Evolutionary conservation across 2,329 filamentous ascomycete species (phyloP), one percentile per base, ranked within the genome.

Genomic region (Catunica adiposa): DNA sequence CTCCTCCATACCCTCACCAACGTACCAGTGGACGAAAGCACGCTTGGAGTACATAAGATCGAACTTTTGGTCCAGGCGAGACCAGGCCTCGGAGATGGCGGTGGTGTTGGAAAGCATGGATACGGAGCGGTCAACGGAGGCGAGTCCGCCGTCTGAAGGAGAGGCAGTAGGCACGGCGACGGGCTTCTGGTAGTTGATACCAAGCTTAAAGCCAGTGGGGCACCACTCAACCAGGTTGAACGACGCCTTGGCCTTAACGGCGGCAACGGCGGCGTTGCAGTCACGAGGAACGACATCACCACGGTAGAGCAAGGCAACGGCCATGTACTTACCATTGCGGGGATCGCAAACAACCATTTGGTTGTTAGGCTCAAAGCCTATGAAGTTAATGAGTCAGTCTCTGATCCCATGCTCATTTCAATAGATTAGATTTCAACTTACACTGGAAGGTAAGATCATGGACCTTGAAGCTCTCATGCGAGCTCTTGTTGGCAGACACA

Each of bases 1-100:
- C 69, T 92, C 86, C 73, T 92, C 86, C 86, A 92, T 92, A 72
- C 86, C 86, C 73, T 92, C 86, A 62, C 86, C 86, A 55, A 92
- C 86, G 62, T 86, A 86, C 82, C 82, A 85, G 71, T 86, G 82
- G 48, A 85, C 82, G 63, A 86, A 85, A 59, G 82, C 82, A 62
- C 82, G 81, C 77, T 85, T 85, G 71, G 77, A 82, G 76, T 85
- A 84, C 82, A 85, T 85, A 64, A 85, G 81, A 63, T 85, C 82
- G 69, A 86, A 85, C 73, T 85, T 85, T 75, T 83, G 73, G 70
- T 84, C 80, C 51, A 85, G 76, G 61, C 80, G 78, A 59, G 80
- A 82, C 82, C 82, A 85, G 54, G 82, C 82, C 70, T 85, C 82
- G 59, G 82, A 79, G 62, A 85, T 85, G 65, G 82, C 82, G 25